phyloP scores from a whole-genome alignment of 371 early-diverging fungal genomes.

The Rhizomucor miehei region DNA sequence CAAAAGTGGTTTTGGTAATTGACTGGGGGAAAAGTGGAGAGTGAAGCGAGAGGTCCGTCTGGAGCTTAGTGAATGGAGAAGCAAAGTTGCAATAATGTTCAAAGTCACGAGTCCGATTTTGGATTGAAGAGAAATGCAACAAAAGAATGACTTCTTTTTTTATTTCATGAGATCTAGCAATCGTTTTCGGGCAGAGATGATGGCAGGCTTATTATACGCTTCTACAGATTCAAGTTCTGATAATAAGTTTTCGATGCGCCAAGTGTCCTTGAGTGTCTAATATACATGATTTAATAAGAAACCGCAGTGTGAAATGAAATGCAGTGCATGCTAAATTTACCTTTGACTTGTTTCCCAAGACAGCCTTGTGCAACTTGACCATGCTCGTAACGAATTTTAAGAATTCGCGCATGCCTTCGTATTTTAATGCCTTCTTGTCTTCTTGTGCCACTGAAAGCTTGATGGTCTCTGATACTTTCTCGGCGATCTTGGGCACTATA shows the following conservation, averaged over 20 bases:
- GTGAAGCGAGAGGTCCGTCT: neutral
- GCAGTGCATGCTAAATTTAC: slow-evolving; percentile 15
- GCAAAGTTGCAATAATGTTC: neutral
- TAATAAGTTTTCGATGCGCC: slow-evolving; percentile 10
- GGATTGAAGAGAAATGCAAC: neutral
- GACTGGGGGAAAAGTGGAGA: no score
- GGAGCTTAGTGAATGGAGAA: neutral
- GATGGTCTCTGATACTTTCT: slow-evolving; percentile 21
- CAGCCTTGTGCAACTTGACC: slow-evolving; percentile 27
- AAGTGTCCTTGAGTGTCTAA: no score
- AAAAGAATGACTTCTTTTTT: neutral
- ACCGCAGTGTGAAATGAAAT: slow-evolving; percentile 1
- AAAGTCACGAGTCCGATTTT: neutral
- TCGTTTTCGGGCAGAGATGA: slow-evolving; percentile 6
- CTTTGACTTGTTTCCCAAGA: slow-evolving; percentile 21
- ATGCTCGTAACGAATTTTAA: slow-evolving; percentile 21
- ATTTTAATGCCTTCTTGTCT: slow-evolving; percentile 18
- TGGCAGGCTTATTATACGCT: slow-evolving; percentile 23
- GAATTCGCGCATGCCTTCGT: slow-evolving; percentile 27
- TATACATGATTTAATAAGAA: no score
- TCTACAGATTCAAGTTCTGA: slow-evolving; percentile 15
- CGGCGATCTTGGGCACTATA: slow-evolving; percentile 23
- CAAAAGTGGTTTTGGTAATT: no score
- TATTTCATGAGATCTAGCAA: neutral
- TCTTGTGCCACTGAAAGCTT: slow-evolving; percentile 15